A percentile compares a stretch with the other conserved stretches of the same genome.
Evolutionary conservation across 805 yeast species (phyloP).

Genomic region (Priceomyces carsonii): DNA sequence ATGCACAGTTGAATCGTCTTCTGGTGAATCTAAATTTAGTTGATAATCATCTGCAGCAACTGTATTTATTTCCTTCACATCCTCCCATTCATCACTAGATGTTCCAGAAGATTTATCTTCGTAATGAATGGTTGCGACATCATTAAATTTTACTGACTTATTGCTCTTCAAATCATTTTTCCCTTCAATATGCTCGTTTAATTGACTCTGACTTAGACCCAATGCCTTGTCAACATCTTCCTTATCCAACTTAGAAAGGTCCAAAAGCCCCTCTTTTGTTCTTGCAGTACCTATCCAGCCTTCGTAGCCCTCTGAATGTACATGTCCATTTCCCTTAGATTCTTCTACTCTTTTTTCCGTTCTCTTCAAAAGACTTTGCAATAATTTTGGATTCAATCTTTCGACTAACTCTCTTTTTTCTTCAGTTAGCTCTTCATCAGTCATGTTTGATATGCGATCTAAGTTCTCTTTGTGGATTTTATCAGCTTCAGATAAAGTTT

Average conservation of each 20-base stretch:
- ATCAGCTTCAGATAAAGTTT: slow-evolving; percentile 58
- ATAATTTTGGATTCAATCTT: slow-evolving; percentile 67
- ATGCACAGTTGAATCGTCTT: slow-evolving; percentile 55
- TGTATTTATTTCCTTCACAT: slow-evolving; percentile 51
- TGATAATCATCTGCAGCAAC: slow-evolving; percentile 45
- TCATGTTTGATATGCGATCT: slow-evolving; percentile 59
- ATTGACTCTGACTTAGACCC: slow-evolving; percentile 25
- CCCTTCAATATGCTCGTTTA: slow-evolving; percentile 9
- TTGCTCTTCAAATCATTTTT: slow-evolving; percentile 4
- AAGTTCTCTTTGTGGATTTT: slow-evolving; percentile 77
- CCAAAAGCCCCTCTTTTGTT: slow-evolving; percentile 32
- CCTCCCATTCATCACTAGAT: slow-evolving; percentile 49
- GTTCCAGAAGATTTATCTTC: slow-evolving; percentile 17
- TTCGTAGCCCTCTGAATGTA: slow-evolving; percentile 42
- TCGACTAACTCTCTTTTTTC: slow-evolving; percentile 68
- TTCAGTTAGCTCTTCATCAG: slow-evolving; percentile 59
- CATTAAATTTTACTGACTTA: slow-evolving; percentile 30
- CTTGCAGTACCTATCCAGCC: slow-evolving; percentile 45
- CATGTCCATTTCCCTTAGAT: slow-evolving; percentile 17
- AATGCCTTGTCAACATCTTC: slow-evolving; percentile 39
- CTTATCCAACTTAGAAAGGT: slow-evolving; percentile 33
- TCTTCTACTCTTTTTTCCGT: slow-evolving; percentile 48
- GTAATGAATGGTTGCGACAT: slow-evolving; percentile 26
- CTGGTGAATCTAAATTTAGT: slow-evolving; percentile 30
- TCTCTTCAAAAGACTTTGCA: slow-evolving; percentile 58